Percentiles rank a stretch among this genome's conserved stretches.
These are phyloP conservation scores for Penicillium hordei DNA, from an alignment of 2,329 filamentous ascomycete genomes.

Conservation along the genomic window DNA sequence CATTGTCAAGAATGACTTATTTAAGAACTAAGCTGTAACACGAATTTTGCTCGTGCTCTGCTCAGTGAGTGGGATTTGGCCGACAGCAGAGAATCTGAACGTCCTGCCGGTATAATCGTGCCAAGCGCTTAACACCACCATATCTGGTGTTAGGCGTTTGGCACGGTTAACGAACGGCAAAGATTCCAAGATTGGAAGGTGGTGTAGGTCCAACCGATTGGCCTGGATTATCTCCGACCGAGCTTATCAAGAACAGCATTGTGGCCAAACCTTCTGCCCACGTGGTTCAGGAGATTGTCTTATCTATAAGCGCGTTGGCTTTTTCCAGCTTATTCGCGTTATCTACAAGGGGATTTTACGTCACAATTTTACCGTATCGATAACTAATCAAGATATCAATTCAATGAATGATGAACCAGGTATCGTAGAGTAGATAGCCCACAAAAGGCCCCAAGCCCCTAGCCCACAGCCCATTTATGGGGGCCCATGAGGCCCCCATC, in stretches of 20 bases:
- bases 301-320: neutral
- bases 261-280: no score
- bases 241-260: neutral
- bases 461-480: no score
- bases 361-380: neutral
- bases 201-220: neutral
- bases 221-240: neutral
- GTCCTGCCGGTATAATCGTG: neutral
- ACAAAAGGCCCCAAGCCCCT: no score
- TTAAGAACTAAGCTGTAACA: neutral
- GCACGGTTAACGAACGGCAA: neutral
- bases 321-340: neutral
- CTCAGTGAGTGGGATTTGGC: neutral
- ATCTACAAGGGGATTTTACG: neutral
- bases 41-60: no score
- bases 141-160: no score
- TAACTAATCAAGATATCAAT: neutral
- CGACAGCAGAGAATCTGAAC: neutral
- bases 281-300: neutral
- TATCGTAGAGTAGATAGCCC: no score
- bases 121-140: no score
- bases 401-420: neutral
- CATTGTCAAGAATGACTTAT: neutral
- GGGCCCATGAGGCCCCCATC: no score
- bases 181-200: neutral